These are phyloP conservation scores for Scedosporium aurantiacum DNA, from an alignment of 2,329 filamentous ascomycete species.

Conservation along the genomic window DNA sequence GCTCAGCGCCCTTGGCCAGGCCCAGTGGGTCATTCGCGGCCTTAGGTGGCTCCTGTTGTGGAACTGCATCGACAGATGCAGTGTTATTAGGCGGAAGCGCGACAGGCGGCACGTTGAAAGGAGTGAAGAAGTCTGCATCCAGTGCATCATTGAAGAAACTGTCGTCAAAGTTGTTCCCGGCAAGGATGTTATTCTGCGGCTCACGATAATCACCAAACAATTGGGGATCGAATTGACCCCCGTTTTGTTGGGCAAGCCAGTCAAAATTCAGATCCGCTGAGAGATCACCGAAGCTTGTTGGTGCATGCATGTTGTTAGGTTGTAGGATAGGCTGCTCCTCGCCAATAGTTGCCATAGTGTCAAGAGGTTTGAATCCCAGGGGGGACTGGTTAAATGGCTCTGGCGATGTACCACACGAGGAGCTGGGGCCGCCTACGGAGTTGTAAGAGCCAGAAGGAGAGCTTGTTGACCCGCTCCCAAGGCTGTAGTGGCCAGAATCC, in stretches of 20 bases:
- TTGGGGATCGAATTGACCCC: constrained; percentile 79
- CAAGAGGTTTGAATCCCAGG: constrained; percentile 49
- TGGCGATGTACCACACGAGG: constrained; percentile 66
- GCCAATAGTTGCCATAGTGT: constrained; percentile 53
- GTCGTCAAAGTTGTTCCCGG: constrained; percentile 59
- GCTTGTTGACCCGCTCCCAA: constrained; percentile 42
- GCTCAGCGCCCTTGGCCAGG: constrained; percentile 24
- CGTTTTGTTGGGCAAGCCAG: constrained; percentile 70
- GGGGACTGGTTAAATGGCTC: constrained; percentile 66
- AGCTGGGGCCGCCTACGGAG: constrained; percentile 47
- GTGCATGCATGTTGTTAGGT: constrained; percentile 18
- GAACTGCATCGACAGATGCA: constrained; percentile 8
- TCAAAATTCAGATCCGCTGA: constrained; percentile 44
- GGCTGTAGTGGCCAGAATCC: constrained; percentile 37
- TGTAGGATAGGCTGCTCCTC: constrained; percentile 36
- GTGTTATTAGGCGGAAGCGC: constrained; percentile 45
- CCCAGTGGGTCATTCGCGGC: background rate
- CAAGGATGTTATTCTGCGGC: constrained; percentile 68
- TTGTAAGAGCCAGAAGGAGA: constrained; percentile 55
- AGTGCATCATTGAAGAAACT: constrained; percentile 65
- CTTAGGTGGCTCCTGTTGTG: background rate
- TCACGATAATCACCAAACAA: constrained; percentile 90
- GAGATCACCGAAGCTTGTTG: constrained; percentile 6
- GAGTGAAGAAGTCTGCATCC: constrained; percentile 68
- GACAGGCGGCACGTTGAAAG: constrained; percentile 55